phyloP scores from a whole-genome alignment of 768 basidiomycete species.

The Boletus edulis region DNA sequence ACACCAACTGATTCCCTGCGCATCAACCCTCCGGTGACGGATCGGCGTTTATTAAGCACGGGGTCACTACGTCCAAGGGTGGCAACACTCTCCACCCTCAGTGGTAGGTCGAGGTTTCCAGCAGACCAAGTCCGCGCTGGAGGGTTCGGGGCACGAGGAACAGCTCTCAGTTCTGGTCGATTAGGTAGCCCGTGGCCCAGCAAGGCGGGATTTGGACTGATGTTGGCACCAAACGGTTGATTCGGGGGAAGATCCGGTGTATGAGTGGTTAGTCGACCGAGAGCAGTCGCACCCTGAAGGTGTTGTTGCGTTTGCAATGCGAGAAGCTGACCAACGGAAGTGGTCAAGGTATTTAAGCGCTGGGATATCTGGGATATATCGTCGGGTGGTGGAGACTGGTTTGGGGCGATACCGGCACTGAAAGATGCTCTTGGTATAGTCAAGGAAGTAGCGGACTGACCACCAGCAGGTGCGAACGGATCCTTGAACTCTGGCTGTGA shows the following conservation, averaged over 20 bases:
- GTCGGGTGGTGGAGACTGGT: slow-evolving; percentile 63
- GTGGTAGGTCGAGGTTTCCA: slow-evolving; percentile 71
- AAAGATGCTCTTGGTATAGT: slow-evolving; percentile 59
- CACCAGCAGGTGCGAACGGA: slow-evolving; percentile 57
- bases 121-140: slow-evolving; percentile 85
- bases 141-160: slow-evolving; percentile 61
- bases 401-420: slow-evolving; percentile 67
- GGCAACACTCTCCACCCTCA: slow-evolving; percentile 47
- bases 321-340: slow-evolving; percentile 82
- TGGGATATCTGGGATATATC: slow-evolving; percentile 77
- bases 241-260: slow-evolving; percentile 47
- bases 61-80: slow-evolving; percentile 38
- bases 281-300: slow-evolving; percentile 45
- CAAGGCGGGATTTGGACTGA: slow-evolving; percentile 37
- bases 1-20: slow-evolving; percentile 78
- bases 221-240: slow-evolving; percentile 35
- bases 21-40: slow-evolving; percentile 57
- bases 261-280: slow-evolving; percentile 33
- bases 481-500: slow-evolving; percentile 78
- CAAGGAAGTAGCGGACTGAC: slow-evolving; percentile 33
- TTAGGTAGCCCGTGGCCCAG: slow-evolving; percentile 62
- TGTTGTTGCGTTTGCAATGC: slow-evolving; percentile 75
- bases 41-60: slow-evolving; percentile 70
- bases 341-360: slow-evolving; percentile 73
- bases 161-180: slow-evolving; percentile 61